Base-by-base conservation (phyloP, 352 stramenopile genomes). In the Globisporangium iwayamae region DNA sequence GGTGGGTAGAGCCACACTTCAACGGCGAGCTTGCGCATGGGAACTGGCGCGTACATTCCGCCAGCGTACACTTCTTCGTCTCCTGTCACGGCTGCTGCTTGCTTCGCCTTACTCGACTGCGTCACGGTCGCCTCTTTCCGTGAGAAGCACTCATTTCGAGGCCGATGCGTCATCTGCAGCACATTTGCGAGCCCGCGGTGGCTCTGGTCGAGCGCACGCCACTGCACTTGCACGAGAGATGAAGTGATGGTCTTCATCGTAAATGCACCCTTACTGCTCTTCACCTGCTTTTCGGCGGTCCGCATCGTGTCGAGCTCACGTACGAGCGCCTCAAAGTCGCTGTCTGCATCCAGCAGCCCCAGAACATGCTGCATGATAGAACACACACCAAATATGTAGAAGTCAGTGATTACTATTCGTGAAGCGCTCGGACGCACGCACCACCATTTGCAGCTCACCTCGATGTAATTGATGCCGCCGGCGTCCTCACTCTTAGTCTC, bases 1-100 rank as follows among this genome's bases (percentile, higher is more conserved):
- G 75, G 78, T 16, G 84, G 84, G 57, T 93, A 93, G 53, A 93
- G 72, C 84, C 84, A 93, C 53, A 81, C 75, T 13, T 67, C 68
- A n/a, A 93, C 68, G 4, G 77, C 78, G 38, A 85, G 56, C 41
- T 76, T 87, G 25, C 82, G 74, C 57, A 87, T 63, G 0, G 81
- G 81, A 50, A 90, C 60, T 2, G 78, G 75, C 0, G 75, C 75
- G 58, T 85, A 86, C 67, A 76, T 72, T 0, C 66, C 67, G 0
- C 73, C 69, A 10, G 43, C 34, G 34, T 81, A 81, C 45, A 75
- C 65, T 30, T 66, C 50, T 14, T 60, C 48, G 32, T 25, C 34
- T 43, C 34, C 32, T 20, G 41, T 6, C 59, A 39, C 47, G 69
- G 62, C n/a, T 36, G 32, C 46, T 70, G 54, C 56, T 53, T 61